Percentiles rank a stretch among this genome's conserved stretches.
These are phyloP conservation scores for Cucumis cinereus DNA, from an alignment of 306 rosid species.

Conservation along the genomic window DNA sequence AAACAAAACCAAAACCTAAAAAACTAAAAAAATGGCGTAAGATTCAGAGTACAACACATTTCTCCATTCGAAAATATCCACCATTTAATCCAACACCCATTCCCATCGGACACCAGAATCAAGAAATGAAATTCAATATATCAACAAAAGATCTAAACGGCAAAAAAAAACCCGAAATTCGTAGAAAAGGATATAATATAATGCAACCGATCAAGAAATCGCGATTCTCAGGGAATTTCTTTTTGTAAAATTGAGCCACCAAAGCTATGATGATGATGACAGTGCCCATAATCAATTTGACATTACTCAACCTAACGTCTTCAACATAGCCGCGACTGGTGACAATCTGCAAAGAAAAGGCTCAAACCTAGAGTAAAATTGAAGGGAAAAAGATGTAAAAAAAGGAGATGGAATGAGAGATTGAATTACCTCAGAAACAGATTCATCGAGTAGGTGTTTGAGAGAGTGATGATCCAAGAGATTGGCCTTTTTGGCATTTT, in stretches of 20 bases:
- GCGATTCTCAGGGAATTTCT: slow-evolving; percentile 82
- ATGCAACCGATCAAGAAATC: slow-evolving; percentile 75
- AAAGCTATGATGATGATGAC: slow-evolving; percentile 67
- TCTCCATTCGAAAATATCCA: not conserved
- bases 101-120: not conserved
- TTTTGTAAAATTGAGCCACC: slow-evolving; percentile 86
- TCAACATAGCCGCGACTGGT: slow-evolving; percentile 65
- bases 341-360: slow-evolving; percentile 33
- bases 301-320: slow-evolving; percentile 83
- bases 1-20: not conserved
- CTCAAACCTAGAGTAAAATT: not conserved
- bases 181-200: slow-evolving; percentile 59
- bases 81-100: not conserved
- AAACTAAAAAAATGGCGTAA: not conserved
- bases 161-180: not conserved
- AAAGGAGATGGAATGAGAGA: not conserved
- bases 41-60: not conserved
- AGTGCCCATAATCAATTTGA: slow-evolving; percentile 49
- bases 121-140: not conserved
- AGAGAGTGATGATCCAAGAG: slow-evolving; percentile 77
- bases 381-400: not conserved
- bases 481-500: slow-evolving; percentile 68
- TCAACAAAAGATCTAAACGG: not conserved
- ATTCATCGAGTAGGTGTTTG: slow-evolving; percentile 79
- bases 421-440: slow-evolving; percentile 57